These are phyloP conservation scores for Neltuma alba DNA, from an alignment of 306 rosid genomes.

Conservation along the genomic window DNA sequence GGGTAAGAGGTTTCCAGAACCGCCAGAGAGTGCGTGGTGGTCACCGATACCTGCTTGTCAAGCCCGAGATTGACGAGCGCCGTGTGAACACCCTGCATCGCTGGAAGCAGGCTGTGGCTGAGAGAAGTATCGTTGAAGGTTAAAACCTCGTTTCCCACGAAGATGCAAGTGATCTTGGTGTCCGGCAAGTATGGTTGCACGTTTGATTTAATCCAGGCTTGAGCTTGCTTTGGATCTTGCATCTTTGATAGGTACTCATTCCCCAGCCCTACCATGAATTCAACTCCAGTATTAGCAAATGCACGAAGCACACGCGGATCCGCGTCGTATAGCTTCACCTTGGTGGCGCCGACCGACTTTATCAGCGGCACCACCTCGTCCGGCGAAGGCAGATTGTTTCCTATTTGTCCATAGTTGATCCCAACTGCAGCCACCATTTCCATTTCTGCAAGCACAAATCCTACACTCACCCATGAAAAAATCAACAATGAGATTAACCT, in stretches of 20 bases:
- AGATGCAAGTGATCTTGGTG: constrained; percentile 78
- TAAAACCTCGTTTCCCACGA: constrained; percentile 89
- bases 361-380: constrained; percentile 65
- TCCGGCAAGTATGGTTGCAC: constrained; percentile 70
- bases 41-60: constrained; percentile 69
- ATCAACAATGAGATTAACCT: not conserved
- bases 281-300: constrained; percentile 75
- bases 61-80: constrained; percentile 61
- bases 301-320: constrained; percentile 76
- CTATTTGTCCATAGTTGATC: constrained; percentile 93
- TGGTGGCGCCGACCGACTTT: constrained; percentile 80
- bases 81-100: constrained; percentile 82
- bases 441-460: constrained; percentile 28
- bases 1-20: constrained; percentile 81
- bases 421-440: constrained; percentile 59
- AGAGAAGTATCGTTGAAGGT: constrained; percentile 86
- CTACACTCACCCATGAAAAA: constrained; percentile 12
- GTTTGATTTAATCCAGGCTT: constrained; percentile 77
- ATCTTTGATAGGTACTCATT: constrained; percentile 72
- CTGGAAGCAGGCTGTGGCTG: constrained; percentile 65
- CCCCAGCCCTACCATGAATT: constrained; percentile 78
- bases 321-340: constrained; percentile 91
- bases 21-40: constrained; percentile 82
- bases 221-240: constrained; percentile 67
- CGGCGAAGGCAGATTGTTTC: constrained; percentile 80